A percentile compares a stretch with the other conserved stretches of the same genome.
Evolutionary conservation across 2,329 filamentous ascomycete genomes (phyloP).

Genomic region (Sporothrix globosa): DNA sequence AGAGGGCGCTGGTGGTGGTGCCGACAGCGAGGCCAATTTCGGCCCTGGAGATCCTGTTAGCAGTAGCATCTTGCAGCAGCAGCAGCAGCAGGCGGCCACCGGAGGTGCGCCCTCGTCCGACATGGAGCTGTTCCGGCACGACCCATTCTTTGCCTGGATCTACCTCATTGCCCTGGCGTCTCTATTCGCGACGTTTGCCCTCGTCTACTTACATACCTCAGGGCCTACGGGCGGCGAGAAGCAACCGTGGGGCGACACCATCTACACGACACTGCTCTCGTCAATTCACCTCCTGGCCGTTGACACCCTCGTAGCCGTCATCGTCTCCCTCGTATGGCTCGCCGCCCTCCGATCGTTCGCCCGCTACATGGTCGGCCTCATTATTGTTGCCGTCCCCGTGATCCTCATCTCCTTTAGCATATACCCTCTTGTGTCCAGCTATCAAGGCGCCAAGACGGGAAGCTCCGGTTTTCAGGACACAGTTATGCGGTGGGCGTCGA

Average conservation of each 20-base stretch:
- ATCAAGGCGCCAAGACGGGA: conserved; percentile 75
- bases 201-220: conserved; percentile 88
- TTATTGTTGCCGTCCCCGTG: conserved; percentile 81
- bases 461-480: conserved; percentile 76
- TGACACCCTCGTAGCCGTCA: conserved; percentile 86
- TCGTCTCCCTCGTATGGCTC: conserved; percentile 89
- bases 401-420: conserved; percentile 87
- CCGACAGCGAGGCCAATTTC: conserved; percentile 42
- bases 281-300: conserved; percentile 89
- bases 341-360: conserved; percentile 86
- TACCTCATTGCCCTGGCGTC: conserved; percentile 84
- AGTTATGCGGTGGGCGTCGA: conserved; percentile 83
- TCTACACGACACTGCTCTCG: conserved; percentile 84
- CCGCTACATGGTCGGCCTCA: conserved; percentile 75
- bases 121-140: conserved; percentile 75
- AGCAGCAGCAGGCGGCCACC: conserved; percentile 38
- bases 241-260: conserved; percentile 82
- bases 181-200: conserved; percentile 83
- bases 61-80: conserved; percentile 21
- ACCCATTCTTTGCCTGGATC: conserved; percentile 88
- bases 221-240: conserved; percentile 52
- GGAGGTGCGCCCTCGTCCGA: conserved; percentile 59
- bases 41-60: conserved; percentile 49
- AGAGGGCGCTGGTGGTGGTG: conserved; percentile 42
- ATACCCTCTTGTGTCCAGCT: conserved; percentile 89